Base-by-base conservation (phyloP, 2,329 filamentous ascomycete species). In the Chaetothyriales sp. region DNA sequence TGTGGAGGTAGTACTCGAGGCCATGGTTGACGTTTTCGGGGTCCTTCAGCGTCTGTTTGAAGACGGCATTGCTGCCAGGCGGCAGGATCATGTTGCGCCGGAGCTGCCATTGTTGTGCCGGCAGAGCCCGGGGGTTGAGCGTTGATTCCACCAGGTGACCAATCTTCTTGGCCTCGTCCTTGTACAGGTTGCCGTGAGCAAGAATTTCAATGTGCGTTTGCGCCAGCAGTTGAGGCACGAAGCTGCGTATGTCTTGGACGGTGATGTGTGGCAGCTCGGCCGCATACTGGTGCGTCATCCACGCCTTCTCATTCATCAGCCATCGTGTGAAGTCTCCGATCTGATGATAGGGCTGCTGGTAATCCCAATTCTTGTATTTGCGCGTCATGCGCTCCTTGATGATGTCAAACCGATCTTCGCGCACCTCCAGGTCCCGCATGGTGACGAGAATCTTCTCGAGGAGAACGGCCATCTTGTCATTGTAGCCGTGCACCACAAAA, bases 381-480 rank as follows among this genome's bases (percentile, higher is more conserved):
- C 90, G 79, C 8, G 77, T 74, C 47, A 92, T 69, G 10, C 87
- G 81, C 67, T 98, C 92, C 66, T 94, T 94, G 67, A 95, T 80
- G 60, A 97, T 89, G 47, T 85, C 80, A 64, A 97, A 98, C 1
- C 92, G 81, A 51, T 94, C 89, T n/a, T 86, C 78, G 56, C 82
- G 84, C 59, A 97, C 77, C 40, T 89, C 80, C 4, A 97, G 73
- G 61, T 95, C 86, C 48, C 86, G 81, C 77, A 95, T 86, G 8
- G 85, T 89, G 10, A 81, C 70, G 22, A 95, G 73, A 3, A 97
- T 86, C 65, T 95, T 92, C 64, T 97, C 88, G 46, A 98, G 70
- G 20, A 98, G 76, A 0, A 95, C 88, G 0, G 85, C 75, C 63
- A 98, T 81, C 72, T 98, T 98, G 68, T 98, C 92, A 61, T 95